Percentiles rank a stretch among this genome's conserved stretches.
Conservation (phyloP, 768 basidiomycete genomes). For the Auriculariales sp. region DNA sequence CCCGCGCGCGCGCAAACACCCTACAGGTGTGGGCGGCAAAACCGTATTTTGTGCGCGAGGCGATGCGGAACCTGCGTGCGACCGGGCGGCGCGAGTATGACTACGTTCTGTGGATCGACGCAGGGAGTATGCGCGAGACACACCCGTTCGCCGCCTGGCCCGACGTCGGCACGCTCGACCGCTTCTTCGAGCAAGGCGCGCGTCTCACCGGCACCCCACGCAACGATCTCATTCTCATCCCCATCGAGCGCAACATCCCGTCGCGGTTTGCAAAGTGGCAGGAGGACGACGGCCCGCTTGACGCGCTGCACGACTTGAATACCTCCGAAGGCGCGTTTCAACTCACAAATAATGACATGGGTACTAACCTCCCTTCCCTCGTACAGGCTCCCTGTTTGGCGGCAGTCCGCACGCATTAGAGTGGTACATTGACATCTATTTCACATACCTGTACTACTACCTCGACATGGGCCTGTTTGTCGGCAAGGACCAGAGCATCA, state of each 20-base stretch:
- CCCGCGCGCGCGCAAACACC: background rate
- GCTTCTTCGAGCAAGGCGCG: conserved; percentile 24
- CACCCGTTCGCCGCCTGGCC: conserved; percentile 38
- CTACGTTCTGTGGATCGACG: conserved; percentile 46
- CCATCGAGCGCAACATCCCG: conserved; percentile 24
- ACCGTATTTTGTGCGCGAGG: conserved; percentile 33
- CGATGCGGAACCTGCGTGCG: conserved; percentile 13
- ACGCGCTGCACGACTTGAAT: conserved; percentile 16
- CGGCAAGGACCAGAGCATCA: conserved; percentile 42
- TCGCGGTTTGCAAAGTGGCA: conserved; percentile 21
- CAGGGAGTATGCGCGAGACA: conserved; percentile 32
- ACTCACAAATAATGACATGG: background rate
- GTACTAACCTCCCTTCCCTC: too few species aligned
- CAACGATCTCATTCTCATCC: conserved; percentile 38
- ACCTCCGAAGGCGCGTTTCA: conserved; percentile 34
- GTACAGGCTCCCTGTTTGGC: conserved; percentile 43
- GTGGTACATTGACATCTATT: conserved; percentile 33
- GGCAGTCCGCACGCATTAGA: conserved; percentile 27
- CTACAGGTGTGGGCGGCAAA: conserved; percentile 33
- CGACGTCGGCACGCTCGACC: conserved; percentile 22
- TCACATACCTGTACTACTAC: conserved; percentile 37
- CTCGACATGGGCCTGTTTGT: conserved; percentile 32
- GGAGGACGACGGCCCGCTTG: conserved; percentile 33
- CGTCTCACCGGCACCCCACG: conserved; percentile 14
- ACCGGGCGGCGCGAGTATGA: conserved; percentile 21